Percentiles rank a stretch among this genome's conserved stretches.
These are phyloP conservation scores for Calonectria honghensis DNA, from an alignment of 2,329 filamentous ascomycete genomes.

Conservation along the genomic window DNA sequence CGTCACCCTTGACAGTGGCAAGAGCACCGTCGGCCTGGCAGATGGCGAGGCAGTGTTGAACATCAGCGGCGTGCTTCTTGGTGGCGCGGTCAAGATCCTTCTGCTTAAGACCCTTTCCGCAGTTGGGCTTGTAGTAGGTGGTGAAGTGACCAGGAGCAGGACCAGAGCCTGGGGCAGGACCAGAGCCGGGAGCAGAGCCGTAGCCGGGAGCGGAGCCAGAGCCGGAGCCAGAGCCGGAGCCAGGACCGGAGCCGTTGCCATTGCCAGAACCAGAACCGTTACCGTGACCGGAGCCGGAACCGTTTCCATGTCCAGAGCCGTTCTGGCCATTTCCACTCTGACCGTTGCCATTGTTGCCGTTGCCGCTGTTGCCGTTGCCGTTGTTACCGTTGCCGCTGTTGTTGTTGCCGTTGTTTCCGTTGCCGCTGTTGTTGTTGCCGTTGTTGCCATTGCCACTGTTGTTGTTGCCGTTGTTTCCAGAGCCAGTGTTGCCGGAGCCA, in stretches of 20 bases:
- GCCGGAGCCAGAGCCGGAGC: not conserved
- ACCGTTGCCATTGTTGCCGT: constrained; percentile 62
- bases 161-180: not conserved
- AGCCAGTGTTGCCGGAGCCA: constrained; percentile 40
- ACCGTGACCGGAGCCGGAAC: not conserved
- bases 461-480: constrained; percentile 66
- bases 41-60: constrained; percentile 52
- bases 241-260: too few relatives aligned
- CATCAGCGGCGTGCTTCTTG: constrained; percentile 45
- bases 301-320: not conserved
- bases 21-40: constrained; percentile 50
- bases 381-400: constrained; percentile 61
- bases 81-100: constrained; percentile 42
- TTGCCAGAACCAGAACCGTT: too few relatives aligned
- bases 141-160: constrained; percentile 28
- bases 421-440: not conserved
- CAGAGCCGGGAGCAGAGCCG: constrained; percentile 61
- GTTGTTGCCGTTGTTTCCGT: constrained; percentile 56
- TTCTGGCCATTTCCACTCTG: not conserved
- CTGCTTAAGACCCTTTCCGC: constrained; percentile 52
- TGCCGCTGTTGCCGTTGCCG: constrained; percentile 56
- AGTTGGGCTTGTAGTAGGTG: constrained; percentile 53
- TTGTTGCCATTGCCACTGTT: constrained; percentile 61
- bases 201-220: constrained; percentile 56
- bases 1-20: constrained; percentile 44